phyloP scores from a whole-genome alignment of 352 stramenopile genomes.

The Globisporangium parvum region DNA sequence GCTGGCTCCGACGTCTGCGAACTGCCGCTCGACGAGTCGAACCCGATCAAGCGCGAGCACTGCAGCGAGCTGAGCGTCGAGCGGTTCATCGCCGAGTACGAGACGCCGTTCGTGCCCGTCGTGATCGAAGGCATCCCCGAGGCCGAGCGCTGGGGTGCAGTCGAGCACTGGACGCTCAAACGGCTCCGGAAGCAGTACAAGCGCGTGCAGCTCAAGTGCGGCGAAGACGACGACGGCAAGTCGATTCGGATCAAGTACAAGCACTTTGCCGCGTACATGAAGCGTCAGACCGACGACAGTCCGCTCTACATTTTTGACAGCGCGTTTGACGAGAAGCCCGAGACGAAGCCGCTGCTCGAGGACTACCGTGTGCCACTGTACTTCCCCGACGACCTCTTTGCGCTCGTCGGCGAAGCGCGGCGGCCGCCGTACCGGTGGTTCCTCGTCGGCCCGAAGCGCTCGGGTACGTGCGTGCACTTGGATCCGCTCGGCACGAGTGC shows the following conservation, averaged over 20 bases:
- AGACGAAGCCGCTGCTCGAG: slow-evolving; percentile 64
- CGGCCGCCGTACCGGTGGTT: slow-evolving; percentile 96
- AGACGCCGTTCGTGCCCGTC: slow-evolving; percentile 61
- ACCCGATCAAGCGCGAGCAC: slow-evolving; percentile 62
- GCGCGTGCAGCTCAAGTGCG: slow-evolving; percentile 69
- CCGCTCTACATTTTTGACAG: slow-evolving; percentile 98
- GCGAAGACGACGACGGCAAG: slow-evolving; percentile 74
- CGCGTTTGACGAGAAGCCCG: slow-evolving; percentile 84
- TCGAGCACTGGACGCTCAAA: slow-evolving; percentile 74
- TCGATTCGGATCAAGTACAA: slow-evolving; percentile 81
- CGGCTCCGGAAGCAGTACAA: slow-evolving; percentile 75
- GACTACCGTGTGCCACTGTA: slow-evolving; percentile 82
- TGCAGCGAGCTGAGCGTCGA: slow-evolving; percentile 70
- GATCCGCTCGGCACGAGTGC: slow-evolving; percentile 95
- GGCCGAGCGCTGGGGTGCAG: slow-evolving; percentile 61
- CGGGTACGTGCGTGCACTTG: slow-evolving; percentile 92
- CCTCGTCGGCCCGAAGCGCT: slow-evolving; percentile 90
- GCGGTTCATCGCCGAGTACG: slow-evolving; percentile 84
- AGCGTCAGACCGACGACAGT: slow-evolving; percentile 78
- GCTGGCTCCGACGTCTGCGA: slow-evolving; percentile 76
- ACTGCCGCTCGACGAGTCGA: slow-evolving; percentile 59
- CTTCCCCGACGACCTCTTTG: slow-evolving; percentile 81
- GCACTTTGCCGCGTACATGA: slow-evolving; percentile 73
- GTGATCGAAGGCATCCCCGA: slow-evolving; percentile 84
- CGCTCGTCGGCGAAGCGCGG: slow-evolving; percentile 68